A percentile compares a stretch with the other conserved stretches of the same genome.
phyloP scores from a whole-genome alignment of 139 green algal species.

The Micractinium conductrix region DNA sequence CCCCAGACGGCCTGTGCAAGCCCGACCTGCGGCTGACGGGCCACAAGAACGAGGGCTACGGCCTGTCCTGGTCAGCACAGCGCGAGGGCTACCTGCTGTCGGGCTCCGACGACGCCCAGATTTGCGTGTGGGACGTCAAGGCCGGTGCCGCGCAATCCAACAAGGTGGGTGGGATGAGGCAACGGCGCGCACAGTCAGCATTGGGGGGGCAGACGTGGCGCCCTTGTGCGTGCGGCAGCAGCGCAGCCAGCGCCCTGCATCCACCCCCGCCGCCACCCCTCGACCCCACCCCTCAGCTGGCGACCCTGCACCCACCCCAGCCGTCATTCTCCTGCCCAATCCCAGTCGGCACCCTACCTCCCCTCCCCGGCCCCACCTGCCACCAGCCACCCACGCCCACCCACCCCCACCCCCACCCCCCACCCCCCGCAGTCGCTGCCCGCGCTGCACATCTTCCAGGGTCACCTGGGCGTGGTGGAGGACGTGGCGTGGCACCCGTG shows the following conservation, averaged over 20 bases:
- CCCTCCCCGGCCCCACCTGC: too few relatives aligned
- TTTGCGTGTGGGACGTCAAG: conserved; percentile 98
- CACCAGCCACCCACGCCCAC: too few relatives aligned
- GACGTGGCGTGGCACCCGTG: conserved; percentile 98
- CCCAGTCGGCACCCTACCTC: too few relatives aligned
- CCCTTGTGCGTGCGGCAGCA: too few relatives aligned
- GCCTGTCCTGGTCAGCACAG: conserved; percentile 94
- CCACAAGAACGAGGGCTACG: conserved; percentile 97
- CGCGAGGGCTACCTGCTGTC: conserved; percentile 88
- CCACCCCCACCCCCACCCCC: not conserved
- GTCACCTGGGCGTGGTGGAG: conserved; percentile 89
- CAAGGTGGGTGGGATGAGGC: conserved; percentile 3
- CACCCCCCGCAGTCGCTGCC: conserved; percentile 48
- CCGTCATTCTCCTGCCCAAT: not conserved
- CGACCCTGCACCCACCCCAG: not conserved
- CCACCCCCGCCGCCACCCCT: too few relatives aligned
- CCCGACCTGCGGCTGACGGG: conserved; percentile 91
- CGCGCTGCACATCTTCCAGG: conserved; percentile 80
- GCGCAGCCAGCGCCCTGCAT: too few relatives aligned
- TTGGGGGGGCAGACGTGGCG: too few relatives aligned
- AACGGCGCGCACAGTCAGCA: too few relatives aligned
- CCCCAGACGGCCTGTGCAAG: conserved; percentile 50
- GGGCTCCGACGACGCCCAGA: conserved; percentile 97
- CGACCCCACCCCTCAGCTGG: not conserved
- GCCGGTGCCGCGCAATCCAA: conserved; percentile 25